A percentile compares a stretch with the other conserved stretches of the same genome.
phyloP scores from a whole-genome alignment of 192 early-diverging fungal species.

The Pilobolus umbonatus region DNA sequence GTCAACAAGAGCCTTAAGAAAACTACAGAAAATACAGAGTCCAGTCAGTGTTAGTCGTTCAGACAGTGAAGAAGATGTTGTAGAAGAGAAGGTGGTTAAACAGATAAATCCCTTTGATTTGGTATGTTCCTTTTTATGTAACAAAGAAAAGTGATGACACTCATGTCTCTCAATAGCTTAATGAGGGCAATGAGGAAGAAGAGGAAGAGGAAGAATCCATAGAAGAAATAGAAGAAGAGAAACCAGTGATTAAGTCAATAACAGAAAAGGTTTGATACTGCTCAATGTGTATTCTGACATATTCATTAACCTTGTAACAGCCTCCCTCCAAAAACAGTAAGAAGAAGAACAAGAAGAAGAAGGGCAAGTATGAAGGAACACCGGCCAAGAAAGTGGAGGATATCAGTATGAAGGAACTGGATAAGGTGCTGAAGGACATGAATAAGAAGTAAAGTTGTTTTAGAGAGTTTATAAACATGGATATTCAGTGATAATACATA shows the following conservation, averaged over 20 bases:
- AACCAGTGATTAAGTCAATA: not conserved
- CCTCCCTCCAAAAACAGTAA: conserved; percentile 37
- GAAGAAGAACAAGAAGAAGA: conserved; percentile 47
- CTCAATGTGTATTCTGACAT: not conserved
- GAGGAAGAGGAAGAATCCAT: conserved; percentile 32
- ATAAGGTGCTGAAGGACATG: conserved; percentile 56
- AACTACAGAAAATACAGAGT: conserved; percentile 22
- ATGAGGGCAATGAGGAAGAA: conserved; percentile 44
- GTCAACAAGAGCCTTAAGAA: conserved; percentile 30
- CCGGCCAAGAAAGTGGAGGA: conserved; percentile 33
- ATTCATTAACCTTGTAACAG: not conserved
- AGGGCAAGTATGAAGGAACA: conserved; percentile 18
- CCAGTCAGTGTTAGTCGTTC: conserved; percentile 3
- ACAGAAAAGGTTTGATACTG: not conserved
- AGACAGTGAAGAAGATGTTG: conserved; percentile 38
- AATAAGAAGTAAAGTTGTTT: conserved; percentile 45
- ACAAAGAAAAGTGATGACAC: conserved; percentile 5
- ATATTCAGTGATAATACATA: conserved; percentile 5
- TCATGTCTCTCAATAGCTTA: conserved; percentile 35
- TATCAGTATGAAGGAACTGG: conserved; percentile 61
- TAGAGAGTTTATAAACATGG: not conserved
- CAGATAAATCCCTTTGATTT: conserved; percentile 42
- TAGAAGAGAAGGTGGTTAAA: conserved; percentile 26
- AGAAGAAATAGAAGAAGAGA: conserved; percentile 22
- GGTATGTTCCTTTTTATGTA: too few relatives aligned